Conservation (phyloP, 2,329 filamentous ascomycete species). For the Cercospora brassicicola region DNA sequence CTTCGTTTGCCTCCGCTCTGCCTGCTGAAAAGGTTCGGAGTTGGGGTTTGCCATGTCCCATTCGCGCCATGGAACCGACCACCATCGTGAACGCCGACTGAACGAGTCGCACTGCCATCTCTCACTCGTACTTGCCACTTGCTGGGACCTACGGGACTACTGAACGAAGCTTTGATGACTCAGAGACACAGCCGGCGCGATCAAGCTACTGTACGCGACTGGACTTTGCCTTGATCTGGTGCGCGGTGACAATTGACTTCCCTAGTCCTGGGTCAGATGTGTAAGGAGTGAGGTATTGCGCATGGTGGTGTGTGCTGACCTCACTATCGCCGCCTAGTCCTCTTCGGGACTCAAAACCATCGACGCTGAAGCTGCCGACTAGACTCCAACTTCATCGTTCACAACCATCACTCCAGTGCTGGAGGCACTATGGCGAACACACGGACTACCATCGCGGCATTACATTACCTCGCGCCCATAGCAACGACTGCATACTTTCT, state of each 20-base stretch:
- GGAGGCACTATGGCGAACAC: not conserved
- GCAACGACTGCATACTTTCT: conserved; percentile 32
- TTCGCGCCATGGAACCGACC: not conserved
- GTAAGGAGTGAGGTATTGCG: not conserved
- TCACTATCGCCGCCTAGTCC: not conserved
- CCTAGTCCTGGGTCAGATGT: not conserved
- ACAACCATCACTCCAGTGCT: not conserved
- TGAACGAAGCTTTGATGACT: conserved; percentile 2
- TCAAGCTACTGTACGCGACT: not conserved
- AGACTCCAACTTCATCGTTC: not conserved
- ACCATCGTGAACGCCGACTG: not conserved
- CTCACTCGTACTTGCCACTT: not conserved
- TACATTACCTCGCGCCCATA: conserved; percentile 34
- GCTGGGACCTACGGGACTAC: not conserved
- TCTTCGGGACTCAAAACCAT: not conserved
- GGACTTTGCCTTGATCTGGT: not conserved
- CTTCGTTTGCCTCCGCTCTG: not conserved
- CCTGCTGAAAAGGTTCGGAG: not conserved
- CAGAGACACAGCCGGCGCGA: not conserved
- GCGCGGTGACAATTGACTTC: not conserved
- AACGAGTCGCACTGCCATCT: not conserved
- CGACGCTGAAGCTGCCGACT: not conserved
- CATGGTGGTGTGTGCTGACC: not conserved
- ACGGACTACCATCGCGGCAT: conserved; percentile 17
- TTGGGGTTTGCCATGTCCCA: not conserved